Conservation (phyloP, 2,329 filamentous ascomycete species). For the Alternaria triticimaculans region DNA sequence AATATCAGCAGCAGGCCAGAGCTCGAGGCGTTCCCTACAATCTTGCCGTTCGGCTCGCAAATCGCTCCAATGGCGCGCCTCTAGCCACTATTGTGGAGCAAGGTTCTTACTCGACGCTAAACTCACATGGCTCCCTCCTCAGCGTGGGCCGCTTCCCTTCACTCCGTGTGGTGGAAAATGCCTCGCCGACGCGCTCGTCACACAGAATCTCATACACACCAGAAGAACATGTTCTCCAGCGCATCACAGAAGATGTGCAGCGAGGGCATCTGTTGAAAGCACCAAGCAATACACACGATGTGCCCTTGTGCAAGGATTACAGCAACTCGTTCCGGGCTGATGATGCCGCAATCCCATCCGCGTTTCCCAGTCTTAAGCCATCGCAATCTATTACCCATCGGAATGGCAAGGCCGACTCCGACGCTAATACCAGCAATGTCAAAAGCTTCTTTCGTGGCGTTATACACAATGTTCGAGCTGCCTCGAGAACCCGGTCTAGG, state of each 20-base stretch:
- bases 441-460: conserved; percentile 33
- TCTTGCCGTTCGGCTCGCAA: conserved; percentile 34
- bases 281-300: neutral
- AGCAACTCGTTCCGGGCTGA: conserved; percentile 6
- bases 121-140: conserved; percentile 41
- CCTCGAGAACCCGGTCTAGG: conserved; percentile 26
- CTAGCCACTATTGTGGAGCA: conserved; percentile 55
- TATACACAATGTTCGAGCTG: conserved; percentile 28
- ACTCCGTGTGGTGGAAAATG: conserved; percentile 19
- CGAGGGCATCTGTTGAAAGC: conserved; percentile 7
- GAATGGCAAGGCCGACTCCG: conserved; percentile 4
- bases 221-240: conserved; percentile 22
- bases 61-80: conserved; percentile 44
- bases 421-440: conserved; percentile 16
- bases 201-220: conserved; percentile 24
- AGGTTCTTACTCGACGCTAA: conserved; percentile 50
- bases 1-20: conserved; percentile 24
- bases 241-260: conserved; percentile 24
- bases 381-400: conserved; percentile 10
- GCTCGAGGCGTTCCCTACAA: conserved; percentile 31
- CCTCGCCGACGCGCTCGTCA: conserved; percentile 20
- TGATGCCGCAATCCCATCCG: conserved; percentile 17
- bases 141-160: conserved; percentile 28
- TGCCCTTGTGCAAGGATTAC: conserved; percentile 7
- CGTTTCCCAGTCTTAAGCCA: conserved; percentile 1